These are phyloP conservation scores for Boletus chippewaensis DNA, from an alignment of 1,284 basidiomycete species.

Conservation along the genomic window DNA sequence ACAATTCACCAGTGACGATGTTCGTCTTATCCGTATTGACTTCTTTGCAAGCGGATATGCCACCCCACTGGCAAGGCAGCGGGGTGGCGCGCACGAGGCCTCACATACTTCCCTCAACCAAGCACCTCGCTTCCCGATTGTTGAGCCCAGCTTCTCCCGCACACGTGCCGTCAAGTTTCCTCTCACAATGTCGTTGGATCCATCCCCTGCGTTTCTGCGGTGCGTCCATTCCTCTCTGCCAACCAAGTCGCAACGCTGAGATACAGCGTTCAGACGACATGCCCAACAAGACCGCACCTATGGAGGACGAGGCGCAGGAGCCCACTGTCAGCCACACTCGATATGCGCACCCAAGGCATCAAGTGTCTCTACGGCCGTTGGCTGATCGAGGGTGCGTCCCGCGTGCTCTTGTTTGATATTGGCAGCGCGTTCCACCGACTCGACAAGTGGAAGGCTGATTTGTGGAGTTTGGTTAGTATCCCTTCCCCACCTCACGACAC, in stretches of 20 bases:
- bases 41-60: conserved; percentile 57
- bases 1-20: conserved; percentile 52
- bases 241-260: too few relatives aligned
- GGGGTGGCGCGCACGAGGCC: conserved; percentile 43
- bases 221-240: too few relatives aligned
- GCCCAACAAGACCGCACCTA: conserved; percentile 85
- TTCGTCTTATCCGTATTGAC: conserved; percentile 73
- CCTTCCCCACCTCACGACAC: conserved; percentile 93
- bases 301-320: conserved; percentile 95
- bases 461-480: conserved; percentile 97
- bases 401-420: conserved; percentile 93
- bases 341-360: conserved; percentile 83
- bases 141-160: conserved; percentile 36
- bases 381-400: conserved; percentile 95
- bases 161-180: conserved; percentile 35
- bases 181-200: too few relatives aligned
- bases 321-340: conserved; percentile 71
- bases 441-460: conserved; percentile 97
- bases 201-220: too few relatives aligned
- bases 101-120: conserved; percentile 42
- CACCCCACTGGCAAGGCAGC: conserved; percentile 53
- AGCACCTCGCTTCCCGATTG: conserved; percentile 38
- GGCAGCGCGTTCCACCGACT: conserved; percentile 82
- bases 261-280: too few relatives aligned
- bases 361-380: conserved; percentile 95